Conservation (phyloP, 2,329 filamentous ascomycete genomes). For the Dichotomopilus funicola region DNA sequence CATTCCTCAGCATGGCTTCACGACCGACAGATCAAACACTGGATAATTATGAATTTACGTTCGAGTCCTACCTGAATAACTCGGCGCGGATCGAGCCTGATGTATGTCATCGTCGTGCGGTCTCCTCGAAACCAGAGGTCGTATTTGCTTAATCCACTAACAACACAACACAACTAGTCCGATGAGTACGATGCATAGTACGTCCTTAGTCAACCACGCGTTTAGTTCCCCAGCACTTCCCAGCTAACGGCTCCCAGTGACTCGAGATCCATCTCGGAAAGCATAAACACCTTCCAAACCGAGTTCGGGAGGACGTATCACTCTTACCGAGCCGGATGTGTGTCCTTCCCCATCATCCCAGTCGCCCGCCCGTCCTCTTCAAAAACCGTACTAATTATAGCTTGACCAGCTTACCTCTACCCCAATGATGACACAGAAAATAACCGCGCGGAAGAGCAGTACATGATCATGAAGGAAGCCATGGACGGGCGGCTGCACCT, state of each 20-base stretch:
- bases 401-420: conserved; percentile 29
- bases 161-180: conserved; percentile 7
- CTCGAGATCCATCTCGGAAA: conserved; percentile 27
- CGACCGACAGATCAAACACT: conserved; percentile 7
- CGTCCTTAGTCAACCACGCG: not conserved
- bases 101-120: conserved; percentile 17
- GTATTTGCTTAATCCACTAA: not conserved
- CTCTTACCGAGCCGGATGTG: conserved; percentile 28
- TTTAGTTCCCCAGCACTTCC: not conserved
- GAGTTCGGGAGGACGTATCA: conserved; percentile 31
- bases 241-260: conserved; percentile 17
- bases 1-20: conserved; percentile 1
- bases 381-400: not conserved
- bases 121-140: not conserved
- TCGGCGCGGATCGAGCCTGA: conserved; percentile 22
- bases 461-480: conserved; percentile 27
- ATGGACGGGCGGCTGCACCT: conserved; percentile 29
- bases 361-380: not conserved
- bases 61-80: conserved; percentile 23
- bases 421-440: conserved; percentile 30
- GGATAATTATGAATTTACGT: conserved; percentile 24
- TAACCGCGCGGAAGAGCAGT: conserved; percentile 29
- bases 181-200: conserved; percentile 16
- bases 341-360: not conserved
- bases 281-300: conserved; percentile 26